Evolutionary conservation across 495 filamentous ascomycete species (phyloP).

Genomic region (Penicillium psychrofluorescens): DNA sequence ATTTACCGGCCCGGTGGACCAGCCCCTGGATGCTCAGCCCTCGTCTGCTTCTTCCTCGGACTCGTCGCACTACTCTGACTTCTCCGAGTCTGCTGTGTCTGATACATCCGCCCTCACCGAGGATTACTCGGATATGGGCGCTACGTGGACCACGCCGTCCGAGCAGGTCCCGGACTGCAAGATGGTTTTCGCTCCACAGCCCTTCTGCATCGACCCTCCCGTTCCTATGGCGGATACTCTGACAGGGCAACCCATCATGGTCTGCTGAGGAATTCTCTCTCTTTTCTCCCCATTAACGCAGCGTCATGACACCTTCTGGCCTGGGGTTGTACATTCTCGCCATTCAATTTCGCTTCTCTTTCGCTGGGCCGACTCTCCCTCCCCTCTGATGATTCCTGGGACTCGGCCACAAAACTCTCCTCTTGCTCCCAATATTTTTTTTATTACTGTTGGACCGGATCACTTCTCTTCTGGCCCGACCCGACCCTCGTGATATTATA

Average conservation of each 20-base stretch:
- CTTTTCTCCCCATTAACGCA: no score
- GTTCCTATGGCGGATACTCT: slow-evolving; percentile 18
- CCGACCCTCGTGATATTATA: no score
- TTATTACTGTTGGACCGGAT: no score
- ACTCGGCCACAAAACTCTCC: no score
- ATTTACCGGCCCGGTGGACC: slow-evolving; percentile 20
- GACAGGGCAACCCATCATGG: slow-evolving; percentile 14
- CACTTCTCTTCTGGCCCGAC: no score
- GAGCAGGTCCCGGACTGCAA: slow-evolving; percentile 29
- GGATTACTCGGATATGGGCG: slow-evolving; percentile 34
- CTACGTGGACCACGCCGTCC: slow-evolving; percentile 30
- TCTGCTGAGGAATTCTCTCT: slow-evolving; percentile 10
- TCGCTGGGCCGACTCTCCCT: no score
- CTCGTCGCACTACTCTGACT: slow-evolving; percentile 35
- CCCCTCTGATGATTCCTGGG: no score
- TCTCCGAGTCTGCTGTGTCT: slow-evolving; percentile 35
- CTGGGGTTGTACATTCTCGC: no score
- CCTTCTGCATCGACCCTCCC: slow-evolving; percentile 20
- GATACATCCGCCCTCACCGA: slow-evolving; percentile 36
- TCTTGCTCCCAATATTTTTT: no score
- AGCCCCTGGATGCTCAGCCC: slow-evolving; percentile 26
- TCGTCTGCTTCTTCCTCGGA: slow-evolving; percentile 31
- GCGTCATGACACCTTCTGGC: no score
- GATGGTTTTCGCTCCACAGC: slow-evolving; percentile 16
- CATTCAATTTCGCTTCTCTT: no score